These are phyloP conservation scores for Hyaloperonospora arabidopsidis DNA, from an alignment of 352 stramenopile species.

Conservation along the genomic window DNA sequence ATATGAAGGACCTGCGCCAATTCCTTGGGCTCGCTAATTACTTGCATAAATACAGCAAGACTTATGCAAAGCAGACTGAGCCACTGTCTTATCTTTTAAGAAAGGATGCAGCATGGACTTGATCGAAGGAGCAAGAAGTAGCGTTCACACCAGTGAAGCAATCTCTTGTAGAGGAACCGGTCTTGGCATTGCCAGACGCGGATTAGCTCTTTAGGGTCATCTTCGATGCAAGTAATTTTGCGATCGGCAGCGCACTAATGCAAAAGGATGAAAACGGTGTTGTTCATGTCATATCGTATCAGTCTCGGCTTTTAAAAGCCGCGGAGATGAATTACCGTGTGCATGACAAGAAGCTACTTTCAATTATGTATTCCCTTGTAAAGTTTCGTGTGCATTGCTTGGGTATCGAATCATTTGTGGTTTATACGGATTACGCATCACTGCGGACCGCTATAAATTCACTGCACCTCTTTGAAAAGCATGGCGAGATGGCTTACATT, in stretches of 20 bases:
- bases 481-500: neutral
- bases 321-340: neutral
- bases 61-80: neutral
- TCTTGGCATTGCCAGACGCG: neutral
- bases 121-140: neutral
- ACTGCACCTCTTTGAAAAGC: neutral
- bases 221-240: slow-evolving; percentile 1
- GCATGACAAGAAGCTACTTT: neutral
- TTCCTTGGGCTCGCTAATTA: neutral
- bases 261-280: neutral
- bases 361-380: neutral
- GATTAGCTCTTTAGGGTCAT: neutral
- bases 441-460: neutral
- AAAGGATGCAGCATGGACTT: neutral
- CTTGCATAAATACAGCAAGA: too few species aligned
- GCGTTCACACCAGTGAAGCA: neutral
- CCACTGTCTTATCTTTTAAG: neutral
- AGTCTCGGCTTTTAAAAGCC: too few species aligned
- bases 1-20: neutral
- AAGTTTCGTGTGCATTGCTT: neutral
- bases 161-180: neutral
- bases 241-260: neutral
- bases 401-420: neutral
- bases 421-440: neutral
- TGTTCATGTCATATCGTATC: neutral